phyloP scores from a whole-genome alignment of 116 monocot species.

The Cymodocea nodosa region DNA sequence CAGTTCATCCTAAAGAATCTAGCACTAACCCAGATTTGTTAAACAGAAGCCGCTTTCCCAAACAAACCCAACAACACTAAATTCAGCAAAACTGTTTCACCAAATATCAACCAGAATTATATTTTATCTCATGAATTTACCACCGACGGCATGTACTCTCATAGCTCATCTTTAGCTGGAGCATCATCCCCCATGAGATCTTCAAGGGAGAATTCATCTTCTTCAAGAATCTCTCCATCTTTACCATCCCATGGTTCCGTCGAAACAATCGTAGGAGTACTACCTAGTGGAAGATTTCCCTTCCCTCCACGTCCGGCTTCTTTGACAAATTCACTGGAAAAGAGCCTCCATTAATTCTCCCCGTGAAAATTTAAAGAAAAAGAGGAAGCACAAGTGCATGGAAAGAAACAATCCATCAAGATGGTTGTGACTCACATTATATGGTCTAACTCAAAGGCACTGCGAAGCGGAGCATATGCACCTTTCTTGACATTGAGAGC shows the following conservation, averaged over 20 bases:
- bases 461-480: conserved; percentile 66
- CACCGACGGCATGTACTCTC: background rate
- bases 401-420: background rate
- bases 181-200: conserved; percentile 63
- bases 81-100: no score
- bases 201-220: conserved; percentile 91
- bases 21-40: no score
- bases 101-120: no score
- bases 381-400: background rate
- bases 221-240: conserved; percentile 68
- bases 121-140: no score
- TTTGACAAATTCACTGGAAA: conserved; percentile 72
- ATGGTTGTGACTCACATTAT: conserved; percentile 33
- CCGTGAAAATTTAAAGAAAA: background rate
- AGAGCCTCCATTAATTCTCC: background rate
- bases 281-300: conserved; percentile 68
- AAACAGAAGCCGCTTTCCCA: no score
- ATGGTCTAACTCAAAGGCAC: conserved; percentile 64
- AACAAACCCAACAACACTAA: no score
- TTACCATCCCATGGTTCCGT: conserved; percentile 89
- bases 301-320: conserved; percentile 88
- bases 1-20: no score
- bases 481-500: conserved; percentile 82
- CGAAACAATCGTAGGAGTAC: conserved; percentile 28
- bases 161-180: conserved; percentile 49